phyloP scores from a whole-genome alignment of 2,329 filamentous ascomycete genomes.

The Epichloe sibirici region DNA sequence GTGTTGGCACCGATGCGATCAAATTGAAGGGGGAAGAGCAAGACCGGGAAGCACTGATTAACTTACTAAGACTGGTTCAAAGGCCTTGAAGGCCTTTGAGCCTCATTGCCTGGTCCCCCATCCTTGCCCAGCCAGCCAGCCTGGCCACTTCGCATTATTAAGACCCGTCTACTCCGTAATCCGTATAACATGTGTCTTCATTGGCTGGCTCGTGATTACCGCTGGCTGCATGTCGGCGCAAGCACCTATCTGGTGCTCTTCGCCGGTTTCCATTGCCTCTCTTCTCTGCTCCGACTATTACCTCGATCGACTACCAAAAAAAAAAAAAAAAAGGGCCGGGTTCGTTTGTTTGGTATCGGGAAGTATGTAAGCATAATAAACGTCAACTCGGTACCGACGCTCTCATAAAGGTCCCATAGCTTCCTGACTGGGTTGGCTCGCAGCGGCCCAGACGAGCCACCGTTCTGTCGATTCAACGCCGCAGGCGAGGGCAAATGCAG shows the following conservation, averaged over 20 bases:
- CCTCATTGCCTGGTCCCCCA: background rate
- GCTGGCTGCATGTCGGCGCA: conserved; percentile 2
- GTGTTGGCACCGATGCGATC: too few species aligned
- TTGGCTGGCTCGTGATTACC: background rate
- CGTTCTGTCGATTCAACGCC: background rate
- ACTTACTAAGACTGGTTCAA: background rate
- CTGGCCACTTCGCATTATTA: conserved; percentile 1
- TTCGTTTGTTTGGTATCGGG: background rate
- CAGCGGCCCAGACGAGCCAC: background rate
- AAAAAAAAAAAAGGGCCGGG: background rate
- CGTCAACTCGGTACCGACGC: background rate
- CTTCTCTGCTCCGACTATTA: background rate
- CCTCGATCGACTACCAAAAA: background rate
- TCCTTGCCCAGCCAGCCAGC: background rate
- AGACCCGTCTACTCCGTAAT: too few species aligned
- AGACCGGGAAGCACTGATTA: background rate
- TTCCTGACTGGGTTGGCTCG: background rate
- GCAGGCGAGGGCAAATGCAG: background rate
- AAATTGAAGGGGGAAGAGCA: too few species aligned
- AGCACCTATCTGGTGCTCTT: conserved; percentile 1
- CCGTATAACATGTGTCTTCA: background rate
- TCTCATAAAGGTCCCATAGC: background rate
- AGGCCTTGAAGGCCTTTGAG: background rate
- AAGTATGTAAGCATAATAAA: background rate
- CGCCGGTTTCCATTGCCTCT: background rate